Evolutionary conservation across 306 rosid genomes (phyloP).

Genomic region (Gleditsia sinensis): DNA sequence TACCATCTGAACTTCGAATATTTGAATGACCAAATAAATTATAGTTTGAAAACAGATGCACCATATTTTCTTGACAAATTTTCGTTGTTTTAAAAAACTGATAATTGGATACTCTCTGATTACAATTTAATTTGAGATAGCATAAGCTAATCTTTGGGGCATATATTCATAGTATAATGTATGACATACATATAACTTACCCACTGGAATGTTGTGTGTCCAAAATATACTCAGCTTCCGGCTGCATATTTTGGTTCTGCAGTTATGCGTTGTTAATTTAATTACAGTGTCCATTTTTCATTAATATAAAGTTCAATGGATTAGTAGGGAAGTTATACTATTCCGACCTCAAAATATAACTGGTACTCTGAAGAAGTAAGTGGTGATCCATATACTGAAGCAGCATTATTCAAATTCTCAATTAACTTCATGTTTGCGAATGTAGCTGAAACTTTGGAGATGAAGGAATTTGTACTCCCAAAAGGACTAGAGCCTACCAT

Average conservation of each 20-base stretch:
- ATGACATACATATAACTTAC: conserved; percentile 46
- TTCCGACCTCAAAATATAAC: conserved; percentile 73
- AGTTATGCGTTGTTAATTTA: conserved; percentile 29
- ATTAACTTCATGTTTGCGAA: conserved; percentile 40
- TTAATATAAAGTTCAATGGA: background rate
- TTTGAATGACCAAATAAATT: background rate
- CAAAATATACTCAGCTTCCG: conserved; percentile 74
- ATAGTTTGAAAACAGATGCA: background rate
- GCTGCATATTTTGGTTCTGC: conserved; percentile 63
- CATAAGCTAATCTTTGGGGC: too few relatives aligned
- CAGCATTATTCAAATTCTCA: conserved; percentile 39
- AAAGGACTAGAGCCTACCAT: conserved; percentile 53
- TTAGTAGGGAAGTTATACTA: conserved; percentile 8
- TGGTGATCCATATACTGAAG: conserved; percentile 70
- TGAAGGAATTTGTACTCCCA: conserved; percentile 41
- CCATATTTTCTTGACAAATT: too few relatives aligned
- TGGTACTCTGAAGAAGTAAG: conserved; percentile 79
- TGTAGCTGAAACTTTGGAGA: conserved; percentile 41
- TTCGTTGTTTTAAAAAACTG: too few relatives aligned
- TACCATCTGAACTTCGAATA: conserved; percentile 1
- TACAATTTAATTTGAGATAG: too few relatives aligned
- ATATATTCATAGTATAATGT: background rate
- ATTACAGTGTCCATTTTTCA: conserved; percentile 8
- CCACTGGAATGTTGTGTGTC: conserved; percentile 48
- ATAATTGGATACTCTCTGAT: too few relatives aligned